Base-by-base conservation (phyloP, 139 green algal genomes). In the Chlorella sp. region DNA sequence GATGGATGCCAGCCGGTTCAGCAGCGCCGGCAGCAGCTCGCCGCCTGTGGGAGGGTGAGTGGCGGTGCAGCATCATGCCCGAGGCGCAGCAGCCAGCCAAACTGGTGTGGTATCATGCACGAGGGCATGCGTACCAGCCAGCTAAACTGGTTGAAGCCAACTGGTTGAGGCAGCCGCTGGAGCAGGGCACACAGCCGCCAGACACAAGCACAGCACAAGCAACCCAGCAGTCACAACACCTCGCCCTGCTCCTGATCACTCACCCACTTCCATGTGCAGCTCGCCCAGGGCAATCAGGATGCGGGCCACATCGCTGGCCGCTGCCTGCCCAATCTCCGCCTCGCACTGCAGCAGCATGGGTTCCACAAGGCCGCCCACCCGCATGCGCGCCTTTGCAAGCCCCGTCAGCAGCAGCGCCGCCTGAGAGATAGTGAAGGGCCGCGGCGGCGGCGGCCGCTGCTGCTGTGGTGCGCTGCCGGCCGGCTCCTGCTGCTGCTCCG, bases 351-450 rank as follows among this genome's bases (percentile, higher is more conserved):
- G 38, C 54, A 75, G 4, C 54, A 86, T 41, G 54, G 81, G 81
- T 40, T 65, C 72, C 56, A 86, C 51, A 28, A 86, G 24, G 40
- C 81, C 69, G 22, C 28, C 43, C 28, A 75, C 62, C 40, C 81
- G 40, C 41, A 79, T 40, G 56, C 62, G 54, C 81, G 40, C 30
- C 81, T 64, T 16, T 17, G 81, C 81, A 17, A 80, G 56, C 9
- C 81, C 81, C 28, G 72, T 64, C 28, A 86, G 70, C 40, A 86
- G 81, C 70, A 75, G 62, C 13, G 81, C 81, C 0, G 81, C 81
- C 17, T 84, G 41, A 0, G 22, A 13, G 19, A 67, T 46, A 0
- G 20, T 48, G 44, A 84, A 84, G 5, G 64, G 64, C 28, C 43
- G 64, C 43, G 64, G 43, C 43, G 64, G 79, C 43, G 44, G 43